Evolutionary conservation across 805 yeast species (phyloP).

Genomic region (Lipomyces yamanashiensis): DNA sequence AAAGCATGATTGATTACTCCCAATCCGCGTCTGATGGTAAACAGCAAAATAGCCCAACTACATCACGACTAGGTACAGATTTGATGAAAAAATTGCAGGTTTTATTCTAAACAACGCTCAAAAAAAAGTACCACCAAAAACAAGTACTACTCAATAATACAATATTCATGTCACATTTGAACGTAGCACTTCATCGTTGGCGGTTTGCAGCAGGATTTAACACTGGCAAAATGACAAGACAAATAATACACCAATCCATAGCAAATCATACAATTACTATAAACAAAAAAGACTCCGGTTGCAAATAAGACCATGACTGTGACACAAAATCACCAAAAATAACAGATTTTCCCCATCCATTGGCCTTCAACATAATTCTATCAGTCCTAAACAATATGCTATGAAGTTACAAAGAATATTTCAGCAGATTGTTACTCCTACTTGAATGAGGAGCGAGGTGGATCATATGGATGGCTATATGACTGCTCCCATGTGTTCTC

Average conservation of each 20-base stretch:
- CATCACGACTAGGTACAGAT: too few species aligned
- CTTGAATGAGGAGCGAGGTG: constrained; percentile 11
- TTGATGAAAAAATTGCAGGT: too few species aligned
- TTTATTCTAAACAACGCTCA: too few species aligned
- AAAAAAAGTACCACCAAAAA: too few species aligned
- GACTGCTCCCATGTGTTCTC: constrained; percentile 15
- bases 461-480: constrained; percentile 20
- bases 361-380: background rate
- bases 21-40: too few species aligned
- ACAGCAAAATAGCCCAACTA: too few species aligned
- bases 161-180: too few species aligned
- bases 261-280: background rate
- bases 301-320: constrained; percentile 3
- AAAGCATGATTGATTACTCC: too few species aligned
- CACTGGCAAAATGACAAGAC: background rate
- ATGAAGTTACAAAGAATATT: background rate
- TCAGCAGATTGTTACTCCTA: background rate
- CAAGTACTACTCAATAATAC: too few species aligned
- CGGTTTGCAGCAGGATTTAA: background rate
- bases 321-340: background rate
- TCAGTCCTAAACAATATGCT: background rate
- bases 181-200: too few species aligned
- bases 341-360: too few species aligned
- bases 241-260: background rate
- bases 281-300: constrained; percentile 9